These are phyloP conservation scores for Thalassiosira pacifica DNA, from an alignment of 352 stramenopile genomes.

Conservation along the genomic window DNA sequence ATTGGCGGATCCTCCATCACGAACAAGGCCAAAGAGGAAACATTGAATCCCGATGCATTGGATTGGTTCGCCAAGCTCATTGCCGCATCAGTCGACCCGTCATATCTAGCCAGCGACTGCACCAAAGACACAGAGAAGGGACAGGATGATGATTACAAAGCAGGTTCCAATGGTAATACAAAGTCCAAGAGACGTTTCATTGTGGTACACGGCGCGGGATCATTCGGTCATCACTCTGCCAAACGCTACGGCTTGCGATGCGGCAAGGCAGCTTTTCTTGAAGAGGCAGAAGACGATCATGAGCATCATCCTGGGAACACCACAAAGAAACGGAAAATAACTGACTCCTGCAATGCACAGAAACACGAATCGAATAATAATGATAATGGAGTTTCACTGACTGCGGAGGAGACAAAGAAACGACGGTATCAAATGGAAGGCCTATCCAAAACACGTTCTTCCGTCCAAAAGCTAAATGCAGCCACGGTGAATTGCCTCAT, in stretches of 20 bases:
- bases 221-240: conserved; percentile 80
- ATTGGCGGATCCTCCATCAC: conserved; percentile 83
- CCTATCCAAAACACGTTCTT: conserved; percentile 68
- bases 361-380: neutral
- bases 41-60: conserved; percentile 62
- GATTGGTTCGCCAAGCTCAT: conserved; percentile 76
- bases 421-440: conserved; percentile 64
- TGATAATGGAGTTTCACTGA: too few relatives aligned
- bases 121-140: too few relatives aligned
- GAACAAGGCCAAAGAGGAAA: conserved; percentile 73
- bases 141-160: neutral
- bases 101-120: conserved; percentile 8
- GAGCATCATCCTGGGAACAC: neutral
- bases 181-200: conserved; percentile 53
- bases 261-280: conserved; percentile 49
- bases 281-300: conserved; percentile 14
- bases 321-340: neutral
- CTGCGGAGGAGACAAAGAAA: conserved; percentile 11
- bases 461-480: conserved; percentile 78
- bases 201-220: conserved; percentile 80
- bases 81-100: conserved; percentile 31
- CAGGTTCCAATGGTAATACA: neutral
- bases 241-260: conserved; percentile 73
- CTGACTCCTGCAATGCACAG: neutral
- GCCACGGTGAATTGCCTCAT: conserved; percentile 64